Base-by-base conservation (phyloP, 805 yeast species). In the Ogataea henricii region DNA sequence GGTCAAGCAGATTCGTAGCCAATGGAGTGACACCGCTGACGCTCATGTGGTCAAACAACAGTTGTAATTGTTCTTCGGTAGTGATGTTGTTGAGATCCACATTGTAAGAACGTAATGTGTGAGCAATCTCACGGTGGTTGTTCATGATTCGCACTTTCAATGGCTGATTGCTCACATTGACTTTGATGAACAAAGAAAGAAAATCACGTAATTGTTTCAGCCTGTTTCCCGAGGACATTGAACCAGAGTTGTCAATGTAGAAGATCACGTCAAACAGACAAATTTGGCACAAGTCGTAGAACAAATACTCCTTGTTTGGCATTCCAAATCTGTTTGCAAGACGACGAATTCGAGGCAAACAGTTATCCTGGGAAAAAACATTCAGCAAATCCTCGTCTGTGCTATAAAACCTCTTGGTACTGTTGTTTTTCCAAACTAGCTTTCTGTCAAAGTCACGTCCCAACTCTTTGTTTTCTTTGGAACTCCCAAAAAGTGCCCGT, bases 211-310 rank as follows among this genome's bases (percentile, higher is more conserved):
- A 40, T 40, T 59, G 63, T 14, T 47, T 44, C 20, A 56, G 47
- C 41, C 62, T 51, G 13, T 44, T 49, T 21, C 58, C 59, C 3
- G 47, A 14, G 12, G 36, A 21, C 63, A 59, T 59, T 9, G 62
- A 57, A 10, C 60, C 60, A 0, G 63, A 59, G 34, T 59, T 59
- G 45, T 59, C 63, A 23, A 59, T 47, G 37, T 56, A 57, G 22
- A 59, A 55, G 13, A 41, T 25, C 23, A 59, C 32, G 33, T 59
- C 52, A 42, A 56, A 59, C 16, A 59, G 34, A 36, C 60, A 57
- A 27, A 59, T 39, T 41, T 59, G 63, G 20, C 56, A 46, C 12
- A 59, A 35, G 38, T 59, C 63, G 42, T 59, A 53, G 17, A 59
- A 56, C 14, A 55, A 45, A 41, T 50, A 58, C 37, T 59, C 63